Evolutionary conservation across 2,329 filamentous ascomycete genomes (phyloP), one percentile per base, ranked within the genome.

Genomic region (Scytalidium lignicola): DNA sequence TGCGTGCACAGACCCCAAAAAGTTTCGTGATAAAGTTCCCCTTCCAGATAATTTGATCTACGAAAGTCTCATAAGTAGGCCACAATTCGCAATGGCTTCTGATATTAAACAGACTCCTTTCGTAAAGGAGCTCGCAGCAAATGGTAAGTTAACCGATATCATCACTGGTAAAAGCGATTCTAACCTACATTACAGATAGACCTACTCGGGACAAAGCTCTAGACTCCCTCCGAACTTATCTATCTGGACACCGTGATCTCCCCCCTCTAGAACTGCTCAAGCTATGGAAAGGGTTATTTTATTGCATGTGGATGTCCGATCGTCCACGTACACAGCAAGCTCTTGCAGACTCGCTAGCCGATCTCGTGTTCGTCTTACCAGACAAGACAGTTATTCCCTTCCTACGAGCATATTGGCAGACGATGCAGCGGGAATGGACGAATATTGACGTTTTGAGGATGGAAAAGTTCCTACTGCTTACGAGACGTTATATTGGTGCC

Each of bases 281-380:
- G 73, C 79, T 97, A 56, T 96, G 90, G 90, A 95, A 95, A 65
- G 92, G 90, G 4, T 80, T 97, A 18, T 96, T 93, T 74, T 96
- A 90, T 76, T 86, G 85, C 63, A 81, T 93, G 62, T 96, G 90
- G 86, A 93, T 96, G 84, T 90, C 86, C 67, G 91, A 96, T 74
- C 88, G 90, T 43, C 85, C 90, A 10, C 72, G 84, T n/a, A 85
- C 88, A 2, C 92, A 96, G 73, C 90, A 96, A 74, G 80, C 80
- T 41, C 85, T 97, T 42, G 87, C 88, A 58, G 72, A 76, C 57
- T 85, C 91, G 54, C 85, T 97, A 48, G 87, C 90, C 41, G 78
- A 71, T 1, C 80, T 96, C 44, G 67, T 86, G 41, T 75, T 79
- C 54, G 70, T 76, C 19, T 72, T 92, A 22, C 78, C 80, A 37